Conservation (phyloP, 306 rosid species). For the Arachis stenosperma region DNA sequence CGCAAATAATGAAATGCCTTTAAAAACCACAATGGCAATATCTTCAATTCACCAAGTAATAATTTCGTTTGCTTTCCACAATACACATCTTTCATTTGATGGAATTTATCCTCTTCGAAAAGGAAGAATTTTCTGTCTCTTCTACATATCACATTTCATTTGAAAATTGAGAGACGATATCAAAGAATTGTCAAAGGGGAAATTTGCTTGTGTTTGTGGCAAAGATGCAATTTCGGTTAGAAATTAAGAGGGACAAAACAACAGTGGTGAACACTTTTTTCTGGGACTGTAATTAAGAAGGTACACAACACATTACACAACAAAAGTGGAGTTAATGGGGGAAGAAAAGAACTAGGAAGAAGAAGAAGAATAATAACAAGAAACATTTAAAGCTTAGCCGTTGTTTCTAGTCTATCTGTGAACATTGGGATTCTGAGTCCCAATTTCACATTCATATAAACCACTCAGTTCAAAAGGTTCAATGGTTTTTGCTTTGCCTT, state of each 20-base stretch:
- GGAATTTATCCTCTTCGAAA: too few relatives aligned
- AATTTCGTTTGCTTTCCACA: too few relatives aligned
- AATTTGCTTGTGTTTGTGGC: constrained; percentile 18
- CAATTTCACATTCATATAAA: constrained; percentile 35
- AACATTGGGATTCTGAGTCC: constrained; percentile 49
- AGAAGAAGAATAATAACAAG: neutral
- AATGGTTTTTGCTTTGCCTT: constrained; percentile 24
- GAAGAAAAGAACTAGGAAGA: neutral
- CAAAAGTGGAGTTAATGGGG: neutral
- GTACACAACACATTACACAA: neutral
- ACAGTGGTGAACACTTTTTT: constrained; percentile 4
- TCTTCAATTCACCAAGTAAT: too few relatives aligned
- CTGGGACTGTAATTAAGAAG: neutral
- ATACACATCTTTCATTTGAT: too few relatives aligned
- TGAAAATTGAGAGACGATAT: too few relatives aligned
- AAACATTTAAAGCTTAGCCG: constrained; percentile 3
- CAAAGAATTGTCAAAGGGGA: neutral
- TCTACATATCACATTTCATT: too few relatives aligned
- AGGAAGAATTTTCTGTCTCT: too few relatives aligned
- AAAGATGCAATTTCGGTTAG: constrained; percentile 32
- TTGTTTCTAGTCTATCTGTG: constrained; percentile 14
- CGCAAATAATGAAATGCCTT: too few relatives aligned
- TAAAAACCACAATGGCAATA: too few relatives aligned
- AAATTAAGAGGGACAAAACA: neutral
- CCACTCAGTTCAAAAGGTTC: constrained; percentile 23